Percentiles rank a stretch among this genome's conserved stretches.
phyloP scores from a whole-genome alignment of 305 asterid species.

The Solanum hybrid region DNA sequence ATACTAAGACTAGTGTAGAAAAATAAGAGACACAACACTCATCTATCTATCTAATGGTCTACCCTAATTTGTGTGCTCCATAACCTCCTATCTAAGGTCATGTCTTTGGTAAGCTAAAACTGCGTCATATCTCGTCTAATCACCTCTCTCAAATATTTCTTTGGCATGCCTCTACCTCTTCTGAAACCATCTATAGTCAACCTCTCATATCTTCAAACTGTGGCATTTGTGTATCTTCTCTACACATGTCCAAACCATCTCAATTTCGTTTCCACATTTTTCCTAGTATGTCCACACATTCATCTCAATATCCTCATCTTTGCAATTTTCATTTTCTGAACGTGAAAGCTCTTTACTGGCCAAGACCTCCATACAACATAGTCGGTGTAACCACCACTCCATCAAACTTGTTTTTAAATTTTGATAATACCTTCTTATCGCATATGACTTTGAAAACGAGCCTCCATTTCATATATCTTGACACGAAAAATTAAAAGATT shows the following conservation, averaged over 20 bases:
- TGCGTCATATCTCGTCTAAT: background rate
- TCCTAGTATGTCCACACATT: background rate
- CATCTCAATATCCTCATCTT: background rate
- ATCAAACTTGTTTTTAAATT: background rate
- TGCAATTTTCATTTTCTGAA: too few relatives aligned
- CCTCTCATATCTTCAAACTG: background rate
- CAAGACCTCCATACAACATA: background rate
- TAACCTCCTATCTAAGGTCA: background rate
- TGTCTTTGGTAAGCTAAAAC: background rate
- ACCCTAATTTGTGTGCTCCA: background rate
- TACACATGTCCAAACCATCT: background rate
- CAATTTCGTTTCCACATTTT: background rate
- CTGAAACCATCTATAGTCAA: background rate
- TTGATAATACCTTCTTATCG: background rate
- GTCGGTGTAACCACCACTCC: background rate
- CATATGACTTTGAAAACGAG: background rate
- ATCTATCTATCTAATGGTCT: background rate
- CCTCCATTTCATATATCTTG: background rate
- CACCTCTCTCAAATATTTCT: background rate
- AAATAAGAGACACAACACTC: background rate
- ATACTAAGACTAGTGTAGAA: background rate
- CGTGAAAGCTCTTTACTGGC: background rate
- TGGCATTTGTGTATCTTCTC: background rate
- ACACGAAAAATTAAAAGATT: background rate
- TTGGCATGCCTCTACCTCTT: background rate